These are phyloP conservation scores for Aureobasidium sp. DNA, from an alignment of 2,329 filamentous ascomycete species.

Conservation along the genomic window DNA sequence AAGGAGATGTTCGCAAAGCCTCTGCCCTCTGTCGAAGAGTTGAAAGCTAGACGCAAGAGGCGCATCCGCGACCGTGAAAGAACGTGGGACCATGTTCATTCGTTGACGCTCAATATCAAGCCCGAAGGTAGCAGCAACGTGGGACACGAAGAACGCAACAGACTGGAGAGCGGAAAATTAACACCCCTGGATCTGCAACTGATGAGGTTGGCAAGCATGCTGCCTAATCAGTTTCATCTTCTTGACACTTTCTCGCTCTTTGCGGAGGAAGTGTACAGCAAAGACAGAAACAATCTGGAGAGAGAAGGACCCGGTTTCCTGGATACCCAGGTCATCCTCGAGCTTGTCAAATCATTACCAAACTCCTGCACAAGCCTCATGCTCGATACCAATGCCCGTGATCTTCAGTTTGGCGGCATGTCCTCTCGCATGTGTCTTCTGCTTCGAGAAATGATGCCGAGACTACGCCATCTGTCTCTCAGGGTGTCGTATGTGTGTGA, in stretches of 20 bases:
- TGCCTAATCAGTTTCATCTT: not conserved
- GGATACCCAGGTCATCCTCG: not conserved
- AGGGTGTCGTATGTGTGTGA: not conserved
- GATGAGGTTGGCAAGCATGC: slow-evolving; percentile 3
- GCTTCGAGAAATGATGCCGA: not conserved
- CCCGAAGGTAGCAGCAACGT: not conserved
- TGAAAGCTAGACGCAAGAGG: not conserved
- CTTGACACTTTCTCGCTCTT: not conserved
- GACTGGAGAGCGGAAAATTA: not conserved
- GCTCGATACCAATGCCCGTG: slow-evolving; percentile 4
- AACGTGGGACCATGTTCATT: not conserved
- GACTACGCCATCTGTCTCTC: not conserved
- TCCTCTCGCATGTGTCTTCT: not conserved
- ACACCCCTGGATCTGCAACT: not conserved
- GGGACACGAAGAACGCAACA: not conserved
- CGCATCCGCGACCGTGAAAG: not conserved
- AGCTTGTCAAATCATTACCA: slow-evolving; percentile 1
- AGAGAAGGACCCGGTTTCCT: not conserved
- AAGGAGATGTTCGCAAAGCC: not conserved
- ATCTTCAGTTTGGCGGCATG: not conserved
- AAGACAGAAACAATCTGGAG: not conserved
- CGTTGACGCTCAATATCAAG: not conserved
- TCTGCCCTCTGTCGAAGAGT: not conserved
- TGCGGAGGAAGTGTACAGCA: not conserved
- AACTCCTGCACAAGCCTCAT: not conserved